Percentiles rank a stretch among this genome's conserved stretches.
phyloP scores from a whole-genome alignment of 129 eudicot genomes.

The Deinandra increscens region DNA sequence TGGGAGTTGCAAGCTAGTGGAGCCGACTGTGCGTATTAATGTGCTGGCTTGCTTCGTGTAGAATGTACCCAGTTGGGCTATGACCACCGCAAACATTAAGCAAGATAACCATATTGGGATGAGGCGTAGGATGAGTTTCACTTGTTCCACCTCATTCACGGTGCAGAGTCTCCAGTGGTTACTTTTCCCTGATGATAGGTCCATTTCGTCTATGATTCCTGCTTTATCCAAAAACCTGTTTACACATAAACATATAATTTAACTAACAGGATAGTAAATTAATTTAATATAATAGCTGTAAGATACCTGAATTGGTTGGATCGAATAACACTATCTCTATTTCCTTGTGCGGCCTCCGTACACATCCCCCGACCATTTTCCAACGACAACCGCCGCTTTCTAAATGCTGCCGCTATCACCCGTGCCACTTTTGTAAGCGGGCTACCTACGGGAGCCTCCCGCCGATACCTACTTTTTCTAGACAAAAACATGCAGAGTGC shows the following conservation, averaged over 20 bases:
- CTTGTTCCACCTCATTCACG: constrained; percentile 57
- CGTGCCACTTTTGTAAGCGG: constrained; percentile 63
- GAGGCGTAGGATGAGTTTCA: constrained; percentile 49
- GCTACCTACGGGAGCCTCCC: constrained; percentile 52
- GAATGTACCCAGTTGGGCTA: constrained; percentile 58
- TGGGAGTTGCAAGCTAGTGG: constrained; percentile 36
- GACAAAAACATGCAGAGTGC: constrained; percentile 45
- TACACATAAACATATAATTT: too few relatives aligned
- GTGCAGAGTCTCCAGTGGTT: constrained; percentile 59
- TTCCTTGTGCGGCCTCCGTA: constrained; percentile 22
- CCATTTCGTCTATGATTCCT: constrained; percentile 42
- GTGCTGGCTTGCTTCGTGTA: constrained; percentile 64
- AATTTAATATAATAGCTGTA: too few relatives aligned
- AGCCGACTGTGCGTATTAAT: constrained; percentile 30
- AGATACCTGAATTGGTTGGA: constrained; percentile 48
- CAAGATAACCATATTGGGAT: constrained; percentile 64
- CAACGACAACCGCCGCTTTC: constrained; percentile 39
- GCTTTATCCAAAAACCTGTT: constrained; percentile 78
- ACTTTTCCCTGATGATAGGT: constrained; percentile 22
- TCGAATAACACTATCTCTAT: neutral
- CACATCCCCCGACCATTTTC: neutral
- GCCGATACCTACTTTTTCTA: constrained; percentile 41
- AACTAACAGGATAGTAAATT: too few relatives aligned
- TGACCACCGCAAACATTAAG: constrained; percentile 42
- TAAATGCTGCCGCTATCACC: constrained; percentile 51